These are phyloP conservation scores for Xylaria palmicola DNA, from an alignment of 495 filamentous ascomycete species.

Conservation along the genomic window DNA sequence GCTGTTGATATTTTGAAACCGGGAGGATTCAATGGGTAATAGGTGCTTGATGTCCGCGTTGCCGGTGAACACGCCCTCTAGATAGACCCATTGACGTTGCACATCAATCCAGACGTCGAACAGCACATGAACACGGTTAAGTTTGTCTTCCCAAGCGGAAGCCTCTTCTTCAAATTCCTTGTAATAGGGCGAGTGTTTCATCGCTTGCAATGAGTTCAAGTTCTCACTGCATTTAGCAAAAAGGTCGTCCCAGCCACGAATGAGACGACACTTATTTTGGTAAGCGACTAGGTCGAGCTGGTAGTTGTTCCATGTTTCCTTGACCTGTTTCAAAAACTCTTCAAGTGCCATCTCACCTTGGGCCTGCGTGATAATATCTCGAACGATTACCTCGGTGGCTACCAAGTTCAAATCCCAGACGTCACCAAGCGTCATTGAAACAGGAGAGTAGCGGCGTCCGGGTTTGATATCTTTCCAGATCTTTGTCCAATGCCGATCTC, in stretches of 20 bases:
- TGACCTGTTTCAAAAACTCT: constrained; percentile 95
- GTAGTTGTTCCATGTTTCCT: constrained; percentile 95
- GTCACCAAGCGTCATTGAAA: constrained; percentile 92
- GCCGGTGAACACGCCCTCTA: constrained; percentile 97
- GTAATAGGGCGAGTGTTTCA: constrained; percentile 98
- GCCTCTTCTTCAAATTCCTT: constrained; percentile 99
- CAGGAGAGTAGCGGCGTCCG: constrained; percentile 81
- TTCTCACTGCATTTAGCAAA: constrained; percentile 99
- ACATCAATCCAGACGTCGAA: constrained; percentile 99
- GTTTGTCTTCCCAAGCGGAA: constrained; percentile 92
- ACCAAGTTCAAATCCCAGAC: constrained; percentile 96
- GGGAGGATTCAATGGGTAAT: constrained; percentile 88
- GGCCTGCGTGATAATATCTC: constrained; percentile 89
- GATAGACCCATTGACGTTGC: constrained; percentile 97
- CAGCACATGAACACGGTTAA: constrained; percentile 94
- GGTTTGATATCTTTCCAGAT: constrained; percentile 95
- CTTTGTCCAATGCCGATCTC: constrained; percentile 94
- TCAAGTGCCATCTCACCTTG: constrained; percentile 98
- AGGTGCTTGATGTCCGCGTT: constrained; percentile 99
- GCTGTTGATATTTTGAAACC: constrained; percentile 98
- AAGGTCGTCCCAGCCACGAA: constrained; percentile 96
- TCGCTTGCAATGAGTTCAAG: constrained; percentile 93
- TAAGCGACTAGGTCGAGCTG: constrained; percentile 93
- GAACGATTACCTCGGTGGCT: constrained; percentile 80
- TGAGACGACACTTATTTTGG: constrained; percentile 94